phyloP scores from a whole-genome alignment of 2,329 filamentous ascomycete species.

The Leptosphaerulina australis region DNA sequence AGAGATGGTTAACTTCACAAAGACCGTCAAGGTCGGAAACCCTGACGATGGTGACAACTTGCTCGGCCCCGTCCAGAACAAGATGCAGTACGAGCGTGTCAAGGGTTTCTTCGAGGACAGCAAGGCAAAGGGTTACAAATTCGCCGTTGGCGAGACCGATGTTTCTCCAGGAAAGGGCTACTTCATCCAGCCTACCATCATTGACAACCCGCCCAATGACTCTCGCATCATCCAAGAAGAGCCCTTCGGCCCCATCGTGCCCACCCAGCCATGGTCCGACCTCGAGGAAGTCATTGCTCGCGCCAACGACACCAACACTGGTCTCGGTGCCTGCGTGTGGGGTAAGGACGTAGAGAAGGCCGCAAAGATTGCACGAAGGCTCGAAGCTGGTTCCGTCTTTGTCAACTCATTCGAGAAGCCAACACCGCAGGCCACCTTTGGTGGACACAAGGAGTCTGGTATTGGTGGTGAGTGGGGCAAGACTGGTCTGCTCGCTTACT shows the following conservation, averaged over 20 bases:
- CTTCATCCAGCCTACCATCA: conserved; percentile 66
- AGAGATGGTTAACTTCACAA: conserved; percentile 55
- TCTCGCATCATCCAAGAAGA: conserved; percentile 65
- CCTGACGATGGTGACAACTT: conserved; percentile 53
- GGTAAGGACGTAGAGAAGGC: conserved; percentile 53
- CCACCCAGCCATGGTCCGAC: conserved; percentile 66
- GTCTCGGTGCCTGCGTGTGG: conserved; percentile 61
- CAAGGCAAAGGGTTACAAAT: conserved; percentile 59
- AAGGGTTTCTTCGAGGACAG: conserved; percentile 63
- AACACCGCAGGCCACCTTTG: conserved; percentile 62
- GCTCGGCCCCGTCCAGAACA: conserved; percentile 68
- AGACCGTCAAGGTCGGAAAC: conserved; percentile 49
- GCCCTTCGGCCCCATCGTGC: conserved; percentile 69
- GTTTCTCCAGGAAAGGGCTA: conserved; percentile 54
- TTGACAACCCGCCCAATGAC: conserved; percentile 63
- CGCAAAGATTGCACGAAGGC: conserved; percentile 52
- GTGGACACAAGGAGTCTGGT: conserved; percentile 79
- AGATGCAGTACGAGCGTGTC: conserved; percentile 68
- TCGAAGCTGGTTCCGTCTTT: conserved; percentile 63
- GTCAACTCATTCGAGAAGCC: conserved; percentile 60
- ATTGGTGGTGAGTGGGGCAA: conserved; percentile 71
- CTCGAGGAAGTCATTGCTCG: conserved; percentile 59
- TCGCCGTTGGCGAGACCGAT: conserved; percentile 57
- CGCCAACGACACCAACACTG: conserved; percentile 57
- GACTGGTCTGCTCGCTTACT: conserved; percentile 54